Evolutionary conservation across 768 basidiomycete species (phyloP), one percentile per base, ranked within the genome.

Genomic region (Cubamyces lactineus): DNA sequence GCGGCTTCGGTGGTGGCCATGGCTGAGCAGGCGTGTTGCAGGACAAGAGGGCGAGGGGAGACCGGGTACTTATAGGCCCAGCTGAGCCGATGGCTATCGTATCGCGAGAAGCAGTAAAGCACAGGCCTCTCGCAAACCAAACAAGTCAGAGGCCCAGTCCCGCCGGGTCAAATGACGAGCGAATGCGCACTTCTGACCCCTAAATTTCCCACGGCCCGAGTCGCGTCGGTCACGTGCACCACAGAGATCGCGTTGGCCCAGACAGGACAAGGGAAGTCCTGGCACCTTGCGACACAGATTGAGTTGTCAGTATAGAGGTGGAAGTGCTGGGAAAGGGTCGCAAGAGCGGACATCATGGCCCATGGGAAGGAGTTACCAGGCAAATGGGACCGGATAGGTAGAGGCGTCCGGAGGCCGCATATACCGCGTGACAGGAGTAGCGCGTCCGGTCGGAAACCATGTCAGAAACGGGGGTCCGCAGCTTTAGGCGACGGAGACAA

Each of bases 1-100:
- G 64, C 43, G 42, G 66, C 64, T 28, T 61, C 46, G 26, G 39
- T 15, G 50, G 49, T n/a, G 23, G 64, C n/a, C 64, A 66, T 67
- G 21, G 53, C 48, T 43, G 2, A 15, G 50, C 55, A 50, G 40
- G 28, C 34, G 39, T 17, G 17, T 30, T 28, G 48, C 15, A 26
- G 30, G 15, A 23, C 17, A 19, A 21, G 15, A 45, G 16, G 53
- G 34, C 34, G 11, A 21, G 17, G n/a, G 21, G 9, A 8, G 11
- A 16, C 39, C 17, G 6, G 17, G 38, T 21, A 16, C 42, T 54
- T 59, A 58, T 59, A 59, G 26, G 2, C 24, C 46, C 39, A 12
- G 28, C 16, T n/a, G 19, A 16, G 24, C 48, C 48, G 48, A 49
- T 28, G 15, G 13, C 23, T 16, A 49, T 26, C 48, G 45, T 12